A percentile compares a stretch with the other conserved stretches of the same genome.
These are phyloP conservation scores for Sarcocystis neurona DNA, from an alignment of 169 alveolate species.

Conservation along the genomic window DNA sequence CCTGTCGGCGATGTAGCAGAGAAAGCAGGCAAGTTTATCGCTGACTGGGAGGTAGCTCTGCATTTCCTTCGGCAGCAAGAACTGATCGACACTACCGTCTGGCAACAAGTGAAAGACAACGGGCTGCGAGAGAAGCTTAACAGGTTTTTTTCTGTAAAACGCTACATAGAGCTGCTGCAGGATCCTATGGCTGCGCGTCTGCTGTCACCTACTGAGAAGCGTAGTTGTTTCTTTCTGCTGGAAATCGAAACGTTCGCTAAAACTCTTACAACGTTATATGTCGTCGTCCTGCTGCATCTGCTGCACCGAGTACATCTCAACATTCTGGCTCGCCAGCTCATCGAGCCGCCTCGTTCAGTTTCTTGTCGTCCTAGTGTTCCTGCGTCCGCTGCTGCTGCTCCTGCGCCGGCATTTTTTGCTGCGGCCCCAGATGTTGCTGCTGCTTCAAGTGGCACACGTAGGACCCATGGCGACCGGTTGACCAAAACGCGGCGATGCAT, in stretches of 20 bases:
- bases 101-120: too few species aligned
- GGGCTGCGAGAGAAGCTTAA: neutral
- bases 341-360: too few species aligned
- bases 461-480: too few species aligned
- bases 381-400: too few species aligned
- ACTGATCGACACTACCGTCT: neutral
- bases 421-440: too few species aligned
- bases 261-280: neutral
- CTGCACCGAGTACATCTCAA: conserved; percentile 15
- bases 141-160: neutral
- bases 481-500: too few species aligned
- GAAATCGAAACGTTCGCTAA: neutral
- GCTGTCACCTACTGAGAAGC: neutral
- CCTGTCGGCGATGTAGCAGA: too few species aligned
- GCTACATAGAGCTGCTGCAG: neutral
- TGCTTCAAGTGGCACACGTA: too few species aligned
- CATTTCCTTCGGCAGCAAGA: neutral
- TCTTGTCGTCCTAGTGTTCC: too few species aligned
- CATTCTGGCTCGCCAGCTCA: conserved; percentile 9
- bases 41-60: neutral
- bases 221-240: conserved; percentile 23
- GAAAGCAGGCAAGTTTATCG: too few species aligned
- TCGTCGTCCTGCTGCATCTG: conserved; percentile 3
- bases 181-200: neutral
- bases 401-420: too few species aligned